Base-by-base conservation (phyloP, 306 rosid species). In the Corylus avellana region DNA sequence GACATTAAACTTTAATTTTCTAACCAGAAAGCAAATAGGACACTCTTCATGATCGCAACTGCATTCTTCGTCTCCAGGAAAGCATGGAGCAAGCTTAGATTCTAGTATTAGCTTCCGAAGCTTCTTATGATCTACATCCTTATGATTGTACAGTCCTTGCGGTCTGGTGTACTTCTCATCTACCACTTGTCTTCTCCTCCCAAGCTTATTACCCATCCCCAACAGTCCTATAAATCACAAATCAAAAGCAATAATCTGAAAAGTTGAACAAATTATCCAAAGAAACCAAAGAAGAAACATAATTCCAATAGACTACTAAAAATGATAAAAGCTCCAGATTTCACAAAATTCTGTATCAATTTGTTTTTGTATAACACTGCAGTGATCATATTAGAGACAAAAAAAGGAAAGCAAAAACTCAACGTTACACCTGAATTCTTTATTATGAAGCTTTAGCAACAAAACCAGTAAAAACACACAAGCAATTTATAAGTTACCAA, bases 51-150 rank as follows among this genome's bases (percentile, higher is more conserved):
- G 94, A 82, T 96, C 93, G 1, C 72, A 55, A 50, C 82, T 75
- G 47, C 61, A 75, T 42, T 96, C 98, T 56, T 96, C 99, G 61
- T 91, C 96, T 76, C 99, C 99, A 16, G 99, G 99, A 84, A 82
- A 91, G 86, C 99, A 96, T 22, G 99, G 99, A 76, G 99, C 99
- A 69, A 96, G 91, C 89, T 96, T 96, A 12, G 96, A 91, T 71
- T 96, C 98, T 1, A 91, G 96, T 85, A 96, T 96, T 72, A 96
- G 92, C 86, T 96, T 96, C 87, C 88, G 89, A 77, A 96, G 96
- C 86, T 96, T 96, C 89, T 96, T 96, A 75, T 93, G 98, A 89
- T 96, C 99, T 59, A 96, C 98, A 86, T 96, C 98, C 87, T 90
- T 96, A 80, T 91, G 99, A 86, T 88, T 90, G 84, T 93, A 93